Evolutionary conservation across 1,139 yeast genomes (phyloP), one percentile per base, ranked within the genome.

Genomic region (Debaryomyces nepalensis): DNA sequence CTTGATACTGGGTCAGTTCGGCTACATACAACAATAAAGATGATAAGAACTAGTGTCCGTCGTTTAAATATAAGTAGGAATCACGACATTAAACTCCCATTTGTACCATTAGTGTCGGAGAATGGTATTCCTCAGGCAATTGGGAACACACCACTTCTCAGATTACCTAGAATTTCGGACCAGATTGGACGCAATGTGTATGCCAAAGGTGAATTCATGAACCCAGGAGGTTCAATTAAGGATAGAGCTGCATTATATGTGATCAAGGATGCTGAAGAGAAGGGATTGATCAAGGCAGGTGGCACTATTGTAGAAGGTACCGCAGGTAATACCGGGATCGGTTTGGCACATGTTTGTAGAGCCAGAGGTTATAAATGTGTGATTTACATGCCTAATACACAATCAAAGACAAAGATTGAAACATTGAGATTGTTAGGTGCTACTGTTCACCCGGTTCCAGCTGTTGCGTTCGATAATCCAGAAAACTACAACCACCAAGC

Each of bases 211-310:
- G 97, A 89, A 66, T 87, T 82, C 68, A 86, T 87, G 85, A 89
- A 90, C 65, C 97, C 97, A 2, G 97, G 97, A 37, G 97, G 97
- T 0, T 85, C 95, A 4, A 90, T 90, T 47, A 89, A 89, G 61
- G 97, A 89, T 61, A 76, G 97, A 45, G 97, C 97, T 5, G 97
- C 97, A 0, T 69, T 86, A 37, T 88, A 72, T 56, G 75, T 90
- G 44, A 72, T 89, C 44, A 76, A 84, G 55, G 91, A 86, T 53
- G 97, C 97, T 20, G 97, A 90, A 60, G 62, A 66, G 34, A 73
- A 73, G 47, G 96, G 96, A 1, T 66, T 77, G 45, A 68, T 87
- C 45, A 63, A 69, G 46, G 80, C 87, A 1, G 95, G 91, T 4
- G 90, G 88, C 24, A 73, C 78, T 4, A 58, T 73, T 12, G 72